Conservation (phyloP, 306 rosid species). For the apple (Malus domestica) region ASM211411v1 NC_041803.1:15229001-15229500, state of each 20-base stretch:
- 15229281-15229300: slow-evolving; percentile 21
- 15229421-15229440: slow-evolving; percentile 12
- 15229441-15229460: slow-evolving; percentile 17
- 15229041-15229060: background rate
- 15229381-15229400: slow-evolving; percentile 14
- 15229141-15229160: too few species aligned
- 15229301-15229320: slow-evolving; percentile 30
- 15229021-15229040: background rate
- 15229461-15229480: slow-evolving; percentile 37
- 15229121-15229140: too few species aligned
- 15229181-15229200: too few species aligned
- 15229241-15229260: background rate
- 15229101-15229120: too few species aligned
- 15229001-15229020: background rate
- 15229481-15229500: slow-evolving; percentile 66
- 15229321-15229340: slow-evolving; percentile 27
- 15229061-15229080: background rate
- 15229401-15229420: slow-evolving; percentile 1
- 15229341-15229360: slow-evolving; percentile 4
- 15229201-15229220: too few species aligned
- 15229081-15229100: background rate
- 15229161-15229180: too few species aligned
- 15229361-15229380: background rate
- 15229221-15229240: too few species aligned
- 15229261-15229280: slow-evolving; percentile 1